Base-by-base conservation (phyloP, 129 eudicot genomes). In the Artemisia annua region DNA sequence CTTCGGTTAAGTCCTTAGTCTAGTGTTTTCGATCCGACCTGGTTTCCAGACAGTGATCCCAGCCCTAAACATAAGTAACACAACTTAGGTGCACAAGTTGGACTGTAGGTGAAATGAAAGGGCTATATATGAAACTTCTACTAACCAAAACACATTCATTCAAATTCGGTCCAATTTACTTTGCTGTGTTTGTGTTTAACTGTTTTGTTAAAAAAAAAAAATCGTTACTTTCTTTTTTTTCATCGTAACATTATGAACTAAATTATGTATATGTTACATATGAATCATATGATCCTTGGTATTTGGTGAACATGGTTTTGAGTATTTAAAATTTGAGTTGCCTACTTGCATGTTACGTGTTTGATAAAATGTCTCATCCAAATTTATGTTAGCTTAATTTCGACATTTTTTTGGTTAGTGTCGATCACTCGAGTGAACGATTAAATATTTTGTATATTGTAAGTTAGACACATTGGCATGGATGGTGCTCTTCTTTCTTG, bases 331-430 rank as follows among this genome's bases (percentile, higher is more conserved):
- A 15, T 63, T 70, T 12, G 16, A 4, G 13, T 63, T 78, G 76
- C 76, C 51, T 2, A 4, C 8, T 63, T 78, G 76, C 76, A 51
- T 2, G 65, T 43, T 11, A 75, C 0, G 22, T 81, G 81, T 81
- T 81, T 12, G 84, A 75, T 71, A 44, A 75, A 81, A 75, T 71
- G 78, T 11, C 75, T 72, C 69, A 55, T 7, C 63, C 62, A 59
- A 66, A 14, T 3, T n/a, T 78, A 15, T 28, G 63, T 48, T 58
- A 51, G 0, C 61, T 1, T 13, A 13, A n/a, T 35, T 35, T 59
- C 58, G 50, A 51, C 24, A n/a, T 8, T 78, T 43, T 14, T 15
- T 50, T n/a, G 53, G 15, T 57, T 76, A 17, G 28, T 48, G 22
- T 28, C 28, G 28, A 26, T 44, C 46, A 17, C 53, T 67, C 48